Evolutionary conservation across 768 basidiomycete genomes (phyloP).

Genomic region (Cystobasidium onofrii): DNA sequence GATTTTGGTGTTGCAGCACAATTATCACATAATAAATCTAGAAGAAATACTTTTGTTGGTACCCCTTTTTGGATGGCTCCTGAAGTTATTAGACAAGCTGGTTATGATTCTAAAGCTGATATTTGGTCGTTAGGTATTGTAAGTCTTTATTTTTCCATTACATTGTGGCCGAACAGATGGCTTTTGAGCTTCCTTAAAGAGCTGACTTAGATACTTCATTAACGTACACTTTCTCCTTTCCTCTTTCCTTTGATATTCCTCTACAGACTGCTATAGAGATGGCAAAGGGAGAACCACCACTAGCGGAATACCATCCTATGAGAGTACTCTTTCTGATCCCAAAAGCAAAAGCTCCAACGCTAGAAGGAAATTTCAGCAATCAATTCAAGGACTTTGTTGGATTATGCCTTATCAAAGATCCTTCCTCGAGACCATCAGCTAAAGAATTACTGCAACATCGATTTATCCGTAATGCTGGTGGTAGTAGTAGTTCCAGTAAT

Average conservation of each 20-base stretch:
- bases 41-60: constrained; percentile 79
- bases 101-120: constrained; percentile 91
- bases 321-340: constrained; percentile 95
- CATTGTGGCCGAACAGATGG: no score
- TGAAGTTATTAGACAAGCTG: constrained; percentile 93
- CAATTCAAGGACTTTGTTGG: constrained; percentile 90
- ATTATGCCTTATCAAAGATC: constrained; percentile 86
- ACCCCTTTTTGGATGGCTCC: constrained; percentile 99
- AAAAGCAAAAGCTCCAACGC: constrained; percentile 81
- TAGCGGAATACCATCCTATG: constrained; percentile 98
- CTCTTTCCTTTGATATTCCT: background rate
- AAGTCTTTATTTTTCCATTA: background rate
- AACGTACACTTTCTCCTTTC: background rate
- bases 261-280: constrained; percentile 55
- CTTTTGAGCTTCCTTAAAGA: no score
- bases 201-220: background rate
- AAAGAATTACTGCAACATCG: constrained; percentile 87
- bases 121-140: constrained; percentile 92
- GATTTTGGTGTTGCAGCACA: constrained; percentile 99
- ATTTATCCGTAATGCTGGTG: constrained; percentile 70
- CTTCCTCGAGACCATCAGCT: constrained; percentile 73
- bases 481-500: background rate
- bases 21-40: constrained; percentile 66
- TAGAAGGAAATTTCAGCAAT: constrained; percentile 75
- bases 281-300: constrained; percentile 92